phyloP scores from a whole-genome alignment of 345 rosid genomes.

The Brassica nigra region DNA sequence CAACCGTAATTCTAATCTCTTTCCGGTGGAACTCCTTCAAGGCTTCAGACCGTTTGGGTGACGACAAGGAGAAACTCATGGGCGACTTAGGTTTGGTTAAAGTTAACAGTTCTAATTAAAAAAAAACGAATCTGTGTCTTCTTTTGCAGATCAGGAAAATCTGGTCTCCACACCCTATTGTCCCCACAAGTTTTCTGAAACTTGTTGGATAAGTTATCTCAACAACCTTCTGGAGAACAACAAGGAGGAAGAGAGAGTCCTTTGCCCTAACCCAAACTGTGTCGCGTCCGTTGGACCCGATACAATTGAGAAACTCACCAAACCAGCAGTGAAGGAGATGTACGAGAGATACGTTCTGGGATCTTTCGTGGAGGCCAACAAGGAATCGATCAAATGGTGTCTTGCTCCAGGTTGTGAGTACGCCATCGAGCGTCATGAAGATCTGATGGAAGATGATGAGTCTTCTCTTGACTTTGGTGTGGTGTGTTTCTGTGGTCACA shows the following conservation, averaged over 20 bases:
- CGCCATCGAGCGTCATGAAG: slow-evolving; percentile 7
- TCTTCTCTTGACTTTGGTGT: background rate
- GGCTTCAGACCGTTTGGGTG: slow-evolving; percentile 16
- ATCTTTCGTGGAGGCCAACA: background rate
- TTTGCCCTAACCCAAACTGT: slow-evolving; percentile 22
- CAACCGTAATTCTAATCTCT: slow-evolving; percentile 5
- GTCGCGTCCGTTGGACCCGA: slow-evolving; percentile 18
- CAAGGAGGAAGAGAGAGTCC: background rate
- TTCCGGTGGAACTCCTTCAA: slow-evolving; percentile 15
- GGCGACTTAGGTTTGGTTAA: slow-evolving; percentile 14
- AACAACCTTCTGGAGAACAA: background rate
- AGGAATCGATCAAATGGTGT: background rate
- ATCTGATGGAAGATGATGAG: background rate
- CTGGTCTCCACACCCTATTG: slow-evolving; percentile 36
- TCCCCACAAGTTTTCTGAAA: slow-evolving; percentile 12
- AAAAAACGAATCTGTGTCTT: background rate
- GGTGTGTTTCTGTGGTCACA: slow-evolving; percentile 28
- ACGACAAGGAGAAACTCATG: slow-evolving; percentile 17
- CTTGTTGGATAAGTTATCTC: slow-evolving; percentile 27
- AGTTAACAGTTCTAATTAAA: background rate
- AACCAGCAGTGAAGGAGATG: slow-evolving; percentile 14
- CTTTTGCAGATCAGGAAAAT: background rate
- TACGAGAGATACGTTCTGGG: slow-evolving; percentile 12
- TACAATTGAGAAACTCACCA: background rate
- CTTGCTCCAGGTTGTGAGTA: background rate